These are phyloP conservation scores for Metschnikowia peoriensis DNA, from an alignment of 805 yeast species.

Conservation along the genomic window DNA sequence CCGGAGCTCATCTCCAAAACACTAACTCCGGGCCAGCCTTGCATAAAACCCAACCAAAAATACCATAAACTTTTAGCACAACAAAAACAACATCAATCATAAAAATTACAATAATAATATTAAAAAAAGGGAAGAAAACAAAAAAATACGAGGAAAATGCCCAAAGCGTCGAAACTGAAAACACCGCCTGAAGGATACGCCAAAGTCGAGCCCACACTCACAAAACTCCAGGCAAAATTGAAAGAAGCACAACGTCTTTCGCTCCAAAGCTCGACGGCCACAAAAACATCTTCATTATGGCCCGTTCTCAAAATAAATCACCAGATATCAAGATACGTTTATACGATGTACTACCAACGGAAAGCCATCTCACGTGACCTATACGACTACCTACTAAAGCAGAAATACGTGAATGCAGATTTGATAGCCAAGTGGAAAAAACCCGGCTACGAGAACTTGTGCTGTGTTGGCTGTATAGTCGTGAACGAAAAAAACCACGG, in stretches of 20 bases:
- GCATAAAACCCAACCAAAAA: no score
- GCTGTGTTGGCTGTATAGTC: constrained; percentile 79
- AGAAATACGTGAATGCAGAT: constrained; percentile 63
- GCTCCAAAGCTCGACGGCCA: constrained; percentile 38
- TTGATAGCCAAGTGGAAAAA: constrained; percentile 81
- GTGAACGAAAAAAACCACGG: constrained; percentile 55
- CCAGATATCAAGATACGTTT: constrained; percentile 73
- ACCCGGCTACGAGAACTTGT: constrained; percentile 81
- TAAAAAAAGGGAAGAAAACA: background rate
- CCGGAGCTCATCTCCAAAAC: background rate
- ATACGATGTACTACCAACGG: constrained; percentile 67
- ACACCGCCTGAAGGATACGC: constrained; percentile 72
- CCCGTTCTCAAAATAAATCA: constrained; percentile 68
- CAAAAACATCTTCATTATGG: constrained; percentile 59
- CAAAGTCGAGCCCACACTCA: constrained; percentile 63
- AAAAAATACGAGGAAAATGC: constrained; percentile 9
- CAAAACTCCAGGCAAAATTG: constrained; percentile 55
- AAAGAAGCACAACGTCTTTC: constrained; percentile 43
- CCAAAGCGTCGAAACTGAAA: constrained; percentile 3
- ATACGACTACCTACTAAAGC: constrained; percentile 70
- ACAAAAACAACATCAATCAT: no score
- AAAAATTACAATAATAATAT: no score
- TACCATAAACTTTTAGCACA: no score
- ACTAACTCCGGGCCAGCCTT: background rate
- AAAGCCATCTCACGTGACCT: constrained; percentile 64